Evolutionary conservation across 2,329 filamentous ascomycete genomes (phyloP), one percentile per base, ranked within the genome.

Genomic region (Fusarium chaquense): DNA sequence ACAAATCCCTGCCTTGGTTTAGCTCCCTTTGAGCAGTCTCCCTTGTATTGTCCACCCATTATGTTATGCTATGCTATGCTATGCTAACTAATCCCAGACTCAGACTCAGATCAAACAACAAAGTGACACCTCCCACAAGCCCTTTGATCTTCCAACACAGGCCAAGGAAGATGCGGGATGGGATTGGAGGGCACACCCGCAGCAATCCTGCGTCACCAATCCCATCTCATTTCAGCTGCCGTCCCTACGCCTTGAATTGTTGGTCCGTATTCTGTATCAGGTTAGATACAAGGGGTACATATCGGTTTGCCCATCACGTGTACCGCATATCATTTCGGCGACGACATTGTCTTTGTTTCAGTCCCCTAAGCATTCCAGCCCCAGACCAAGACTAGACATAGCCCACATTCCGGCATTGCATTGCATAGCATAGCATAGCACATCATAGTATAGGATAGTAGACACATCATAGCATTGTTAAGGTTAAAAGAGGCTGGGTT

Each of bases 341-440:
- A 61, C 62, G 62, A 66, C 65, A 74, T 78, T 76, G 76, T 75
- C 76, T 76, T 78, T 80, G 79, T 80, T 78, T 80, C 78, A 78
- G 73, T 64, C 67, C 52, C 53, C 28, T 65, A 57, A 69, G 60
- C 78, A 80, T 80, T 80, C 78, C 78, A 78, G 69, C 65, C 56
- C 49, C 61, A 62, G 36, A 63, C 33, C 53, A 56, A 65, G 58
- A 64, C 43, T 40, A 69, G 64, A 65, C 59, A 53, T 38, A 33
- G 51, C 65, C 64, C 55, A 62, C 68, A 70, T 70, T 70, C 67
- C 67, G 67, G 55, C 18, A 70, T 46, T 30, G 32, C 56, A 55
- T 55, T n/a, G 53, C 76, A 80, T 32, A 52, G 18, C 49, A 55
- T 55, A 30, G 47, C 76, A 80, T 32, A 52, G 18, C 49, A 30